Conservation (phyloP, 1,284 basidiomycete genomes). For the Gomphus bonarii region DNA sequence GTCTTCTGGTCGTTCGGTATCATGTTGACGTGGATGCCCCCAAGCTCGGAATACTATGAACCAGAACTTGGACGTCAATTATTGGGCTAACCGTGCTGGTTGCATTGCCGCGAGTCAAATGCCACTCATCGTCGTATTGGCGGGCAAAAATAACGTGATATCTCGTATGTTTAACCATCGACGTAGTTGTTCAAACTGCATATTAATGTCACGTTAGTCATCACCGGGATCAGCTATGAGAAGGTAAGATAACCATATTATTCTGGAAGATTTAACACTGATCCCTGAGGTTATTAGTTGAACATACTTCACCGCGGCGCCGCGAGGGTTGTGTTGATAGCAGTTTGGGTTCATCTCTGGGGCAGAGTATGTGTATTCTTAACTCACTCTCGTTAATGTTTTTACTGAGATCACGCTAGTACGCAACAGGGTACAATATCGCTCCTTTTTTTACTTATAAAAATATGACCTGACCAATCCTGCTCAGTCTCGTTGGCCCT, state of each 20-base stretch:
- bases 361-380: slow-evolving; percentile 28
- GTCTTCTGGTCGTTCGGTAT: slow-evolving; percentile 13
- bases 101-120: slow-evolving; percentile 45
- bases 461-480: neutral
- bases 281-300: slow-evolving; percentile 24
- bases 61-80: slow-evolving; percentile 25
- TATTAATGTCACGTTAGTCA: slow-evolving; percentile 23
- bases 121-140: slow-evolving; percentile 51
- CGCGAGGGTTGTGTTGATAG: slow-evolving; percentile 35
- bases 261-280: neutral
- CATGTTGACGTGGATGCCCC: neutral
- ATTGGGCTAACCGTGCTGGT: slow-evolving; percentile 41
- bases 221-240: slow-evolving; percentile 52
- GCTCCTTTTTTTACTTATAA: neutral
- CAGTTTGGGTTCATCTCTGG: slow-evolving; percentile 42
- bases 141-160: slow-evolving; percentile 54
- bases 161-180: slow-evolving; percentile 32
- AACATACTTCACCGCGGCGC: slow-evolving; percentile 43
- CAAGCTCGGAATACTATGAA: slow-evolving; percentile 15
- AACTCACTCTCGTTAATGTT: slow-evolving; percentile 11
- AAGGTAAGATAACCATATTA: slow-evolving; percentile 26
- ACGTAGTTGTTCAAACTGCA: neutral
- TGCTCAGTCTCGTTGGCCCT: neutral
- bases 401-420: slow-evolving; percentile 18
- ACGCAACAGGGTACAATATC: slow-evolving; percentile 17